Evolutionary conservation across 805 yeast genomes (phyloP).

Genomic region (Saccharomycopsis amapae): DNA sequence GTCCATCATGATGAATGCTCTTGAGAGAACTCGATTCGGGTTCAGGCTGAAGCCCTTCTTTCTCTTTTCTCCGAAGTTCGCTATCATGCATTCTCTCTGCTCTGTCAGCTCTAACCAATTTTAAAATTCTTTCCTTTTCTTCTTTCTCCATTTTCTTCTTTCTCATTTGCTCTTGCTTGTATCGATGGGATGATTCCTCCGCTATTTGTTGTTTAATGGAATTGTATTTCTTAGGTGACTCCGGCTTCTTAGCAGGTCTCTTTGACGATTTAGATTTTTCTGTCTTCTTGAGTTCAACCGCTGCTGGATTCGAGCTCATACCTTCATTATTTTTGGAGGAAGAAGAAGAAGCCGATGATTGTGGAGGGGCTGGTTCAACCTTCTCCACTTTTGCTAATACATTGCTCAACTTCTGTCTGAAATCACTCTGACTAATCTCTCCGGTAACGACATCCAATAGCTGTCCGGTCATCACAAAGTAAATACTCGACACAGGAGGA

Average conservation of each 20-base stretch:
- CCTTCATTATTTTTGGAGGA: slow-evolving; percentile 6
- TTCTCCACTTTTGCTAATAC: background rate
- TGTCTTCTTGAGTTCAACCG: background rate
- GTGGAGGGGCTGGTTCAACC: slow-evolving; percentile 1
- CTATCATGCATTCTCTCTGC: slow-evolving; percentile 34
- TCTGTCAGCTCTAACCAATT: slow-evolving; percentile 46
- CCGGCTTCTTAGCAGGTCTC: background rate
- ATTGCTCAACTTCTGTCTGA: slow-evolving; percentile 27
- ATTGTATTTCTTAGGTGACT: slow-evolving; percentile 16
- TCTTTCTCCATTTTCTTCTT: slow-evolving; percentile 34
- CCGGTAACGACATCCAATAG: slow-evolving; percentile 38
- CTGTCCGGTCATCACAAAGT: slow-evolving; percentile 43
- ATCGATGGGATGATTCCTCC: slow-evolving; percentile 32
- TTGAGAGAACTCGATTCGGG: background rate
- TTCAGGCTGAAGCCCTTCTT: background rate
- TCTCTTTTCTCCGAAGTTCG: background rate
- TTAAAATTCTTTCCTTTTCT: slow-evolving; percentile 51
- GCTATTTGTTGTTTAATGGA: slow-evolving; percentile 37
- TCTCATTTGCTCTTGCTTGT: slow-evolving; percentile 33
- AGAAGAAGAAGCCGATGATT: background rate
- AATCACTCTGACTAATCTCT: slow-evolving; percentile 26
- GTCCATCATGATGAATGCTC: background rate
- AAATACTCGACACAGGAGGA: slow-evolving; percentile 46
- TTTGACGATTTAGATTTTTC: background rate
- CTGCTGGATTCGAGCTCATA: slow-evolving; percentile 9